Base-by-base conservation (phyloP, 2,329 filamentous ascomycete species). In the Phoma herbarum region DNA sequence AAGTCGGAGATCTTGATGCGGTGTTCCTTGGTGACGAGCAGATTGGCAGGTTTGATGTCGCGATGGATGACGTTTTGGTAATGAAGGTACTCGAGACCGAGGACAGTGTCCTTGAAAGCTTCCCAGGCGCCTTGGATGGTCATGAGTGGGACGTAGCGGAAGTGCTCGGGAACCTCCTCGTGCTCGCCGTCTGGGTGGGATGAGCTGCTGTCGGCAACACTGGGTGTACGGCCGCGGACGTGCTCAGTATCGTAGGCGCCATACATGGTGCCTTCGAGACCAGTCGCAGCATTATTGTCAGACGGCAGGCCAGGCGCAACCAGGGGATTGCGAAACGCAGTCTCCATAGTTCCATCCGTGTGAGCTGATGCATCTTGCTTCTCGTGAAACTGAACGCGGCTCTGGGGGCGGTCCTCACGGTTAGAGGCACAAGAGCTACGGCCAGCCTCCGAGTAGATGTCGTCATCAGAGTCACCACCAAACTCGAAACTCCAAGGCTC, bases 1-100 rank as follows among this genome's bases (percentile, higher is more conserved):
- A 99, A 99, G 73, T 99, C 95, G 5, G 95, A 98, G 60, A 99
- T 99, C 82, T 99, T 99, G 72, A 97, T 92, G 14, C 90, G 88
- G 67, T 93, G 88, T 63, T 93, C 90, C 68, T 82, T 88, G 49
- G 92, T 96, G 82, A 94, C 93, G 7, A 99, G 83, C 7, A 99
- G 84, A 74, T 98, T 98, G 35, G 94, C 93, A 18, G 82, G 82
- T 64, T 83, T 83, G 73, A 83, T 83, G 63, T 83, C 81, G 42
- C 81, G 78, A 60, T 83, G 81, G 14, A 82, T 79, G 63, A 83
- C 80, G n/a, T 80, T 79, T 62, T 84, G 81, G 59, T 80, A 82
- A 66, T 84, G 82, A 9, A 99, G 84, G 75, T 98, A 99, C 75
- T 99, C 93, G 20, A 99, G 80, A 4, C 95, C 95, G 35, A 98